Evolutionary conservation across 331 rosid genomes (phyloP), one percentile per base, ranked within the genome.

Genomic region (Dryas integrifolia): DNA sequence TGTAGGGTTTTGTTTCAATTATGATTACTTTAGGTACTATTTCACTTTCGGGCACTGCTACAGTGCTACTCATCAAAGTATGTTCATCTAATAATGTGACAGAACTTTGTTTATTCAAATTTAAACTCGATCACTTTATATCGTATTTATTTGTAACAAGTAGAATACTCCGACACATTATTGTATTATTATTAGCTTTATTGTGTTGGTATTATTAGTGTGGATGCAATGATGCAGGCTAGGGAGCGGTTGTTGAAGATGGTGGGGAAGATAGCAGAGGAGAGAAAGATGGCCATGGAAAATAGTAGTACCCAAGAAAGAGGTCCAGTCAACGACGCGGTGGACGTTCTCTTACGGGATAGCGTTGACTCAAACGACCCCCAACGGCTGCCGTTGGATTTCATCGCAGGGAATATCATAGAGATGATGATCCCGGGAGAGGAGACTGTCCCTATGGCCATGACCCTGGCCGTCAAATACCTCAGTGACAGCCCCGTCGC

Each of bases 371-470:
- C 84, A 0, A 45, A 50, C 65, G 84, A 71, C 14, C 58, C 30
- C 12, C 74, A 79, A 44, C 55, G 68, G 3, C 73, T 86, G 62
- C 79, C 84, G 58, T 46, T 75, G 74, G 96, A 94, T 63, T 85
- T 84, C 87, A 82, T 94, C 63, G 81, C 90, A 47, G 84, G 88
- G 18, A 88, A 91, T 61, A 81, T 94, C 43, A 67, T 91, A 8
- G 97, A 89, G 85, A 65, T 94, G 85, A 89, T 94, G 92, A 84
- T 89, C 58, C 98, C 97, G 0, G 97, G 98, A 2, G 96, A 91
- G 72, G 98, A 94, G 81, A 94, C 98, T 18, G 87, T 91, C 38
- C 97, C 97, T 12, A 88, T 80, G 18, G 91, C 96, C 12, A 88
- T 94, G 90, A 85, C 98, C 9, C 51, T 88, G 11, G 92, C 96